phyloP scores from a whole-genome alignment of 2,329 filamentous ascomycete genomes.

The Myrmaecium sp. region DNA sequence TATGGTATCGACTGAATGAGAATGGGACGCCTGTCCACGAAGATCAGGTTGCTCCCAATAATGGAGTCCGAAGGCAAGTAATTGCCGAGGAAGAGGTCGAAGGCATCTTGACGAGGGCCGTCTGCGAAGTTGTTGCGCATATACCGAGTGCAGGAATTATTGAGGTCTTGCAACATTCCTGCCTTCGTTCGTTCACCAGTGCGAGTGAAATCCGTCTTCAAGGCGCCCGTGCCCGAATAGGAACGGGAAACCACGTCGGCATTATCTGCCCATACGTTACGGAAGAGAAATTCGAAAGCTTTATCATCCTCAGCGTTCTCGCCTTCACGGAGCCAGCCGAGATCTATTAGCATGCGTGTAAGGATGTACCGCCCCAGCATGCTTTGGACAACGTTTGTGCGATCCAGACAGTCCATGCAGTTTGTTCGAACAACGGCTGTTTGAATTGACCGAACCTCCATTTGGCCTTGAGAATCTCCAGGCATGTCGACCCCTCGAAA shows the following conservation, averaged over 20 bases:
- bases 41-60: constrained; percentile 56
- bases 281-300: constrained; percentile 78
- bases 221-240: constrained; percentile 88
- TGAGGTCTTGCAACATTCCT: constrained; percentile 71
- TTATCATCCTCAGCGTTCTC: constrained; percentile 65
- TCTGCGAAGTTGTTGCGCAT: constrained; percentile 89
- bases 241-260: constrained; percentile 85
- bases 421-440: constrained; percentile 89
- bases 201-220: constrained; percentile 98
- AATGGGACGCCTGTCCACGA: constrained; percentile 69
- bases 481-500: constrained; percentile 85
- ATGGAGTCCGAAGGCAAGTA: constrained; percentile 61
- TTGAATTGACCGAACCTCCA: constrained; percentile 70
- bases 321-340: constrained; percentile 60
- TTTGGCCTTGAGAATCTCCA: constrained; percentile 46
- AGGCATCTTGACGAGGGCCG: constrained; percentile 85
- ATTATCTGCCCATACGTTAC: constrained; percentile 97
- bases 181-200: constrained; percentile 74
- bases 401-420: constrained; percentile 97
- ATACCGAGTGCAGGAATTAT: constrained; percentile 79
- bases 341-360: constrained; percentile 73
- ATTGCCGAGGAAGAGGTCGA: constrained; percentile 79
- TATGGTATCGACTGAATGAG: constrained; percentile 91
- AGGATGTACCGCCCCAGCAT: constrained; percentile 86
- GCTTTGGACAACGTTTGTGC: constrained; percentile 94